Evolutionary conservation across 2,329 filamentous ascomycete genomes (phyloP), one percentile per base, ranked within the genome.

Genomic region (Xylariales sp.): DNA sequence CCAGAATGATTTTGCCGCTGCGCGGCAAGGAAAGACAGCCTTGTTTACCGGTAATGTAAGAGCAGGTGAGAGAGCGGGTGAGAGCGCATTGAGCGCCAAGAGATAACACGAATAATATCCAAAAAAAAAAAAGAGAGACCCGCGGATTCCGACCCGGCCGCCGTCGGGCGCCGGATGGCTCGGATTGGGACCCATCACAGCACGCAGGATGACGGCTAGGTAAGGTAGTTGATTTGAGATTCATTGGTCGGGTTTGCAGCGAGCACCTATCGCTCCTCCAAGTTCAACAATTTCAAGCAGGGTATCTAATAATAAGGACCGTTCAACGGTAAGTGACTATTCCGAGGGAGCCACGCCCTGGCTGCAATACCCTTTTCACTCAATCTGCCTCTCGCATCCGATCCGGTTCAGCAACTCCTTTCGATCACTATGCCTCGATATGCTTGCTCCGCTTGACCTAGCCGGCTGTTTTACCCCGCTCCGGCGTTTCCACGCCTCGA

Each of bases 371-470:
- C 23, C 30, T 16, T 48, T 78, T 23, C 23, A 83, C 56, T 88
- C 85, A 62, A 87, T 83, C 74, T 88, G 90, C 83, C 93, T 93
- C 78, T 93, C 91, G 78, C 93, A 95, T 53, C 92, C 92, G 75
- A 95, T 94, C 54, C 93, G 84, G 49, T 91, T 91, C 58, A 95
- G 82, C 69, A 95, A 81, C 78, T 94, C 92, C 83, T 94, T 95
- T 71, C 90, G 86, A 78, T 93, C 90, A 72, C 89, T 90, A 77
- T 90, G 89, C 18, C 90, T 86, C 18, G 87, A 86, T 64, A 93
- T 83, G 74, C 89, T 91, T 69, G 91, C 86, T 52, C 86, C 84
- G 4, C 84, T 85, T 52, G 86, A 81, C 62, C 82, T 81, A 2
- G 81, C 77, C 18, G 80, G 81, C 70, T 86, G 85, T 78, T 84